Evolutionary conservation across 345 rosid genomes (phyloP), one percentile per base, ranked within the genome.

Genomic region (Citrus cavaleriei): DNA sequence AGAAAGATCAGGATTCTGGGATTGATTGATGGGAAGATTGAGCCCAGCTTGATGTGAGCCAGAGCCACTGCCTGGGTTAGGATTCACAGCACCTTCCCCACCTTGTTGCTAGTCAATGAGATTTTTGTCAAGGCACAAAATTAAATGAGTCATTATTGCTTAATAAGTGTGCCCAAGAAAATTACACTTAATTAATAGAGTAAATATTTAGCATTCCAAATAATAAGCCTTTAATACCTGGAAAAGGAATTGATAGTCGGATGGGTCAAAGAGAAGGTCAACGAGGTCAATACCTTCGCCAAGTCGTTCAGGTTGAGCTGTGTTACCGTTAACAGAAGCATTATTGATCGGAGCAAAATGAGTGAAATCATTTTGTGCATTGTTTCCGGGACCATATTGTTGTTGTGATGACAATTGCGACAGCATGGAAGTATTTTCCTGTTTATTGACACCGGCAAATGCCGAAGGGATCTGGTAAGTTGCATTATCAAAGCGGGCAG

Each of bases 41-140:
- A 18, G 0, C 60, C 70, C 62, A 57, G 46, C 28, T 28, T 10
- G 32, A 70, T 35, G 13, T 32, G 77, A 38, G 18, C 57, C 61
- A 9, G 75, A 38, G 22, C 63, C 61, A 13, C 21, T 67, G 12
- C 37, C 58, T 22, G 60, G 59, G 46, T 57, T 73, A 12, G 77
- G 40, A 64, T 75, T 71, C 70, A 16, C 16, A 19, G 3, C 34
- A 7, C 34, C 37, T 61, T 58, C 73, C 32, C 62, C 62, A 34
- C 49, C 70, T 49, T 76, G 79, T 24, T 73, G 74, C 85, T 84
- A 59, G 4, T 72, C 22, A 54, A 6, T 54, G 58, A 54, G 58
- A 54, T 18, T 54, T 54, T 54, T 16, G 22, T 54, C 21, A 54
- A 54, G 5, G 58, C 22, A 54, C 58, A 16, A 54, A 51, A 54